Evolutionary conservation across 371 early-diverging fungal genomes (phyloP), one percentile per base, ranked within the genome.

Genomic region (Rhizopus arrhizus): DNA sequence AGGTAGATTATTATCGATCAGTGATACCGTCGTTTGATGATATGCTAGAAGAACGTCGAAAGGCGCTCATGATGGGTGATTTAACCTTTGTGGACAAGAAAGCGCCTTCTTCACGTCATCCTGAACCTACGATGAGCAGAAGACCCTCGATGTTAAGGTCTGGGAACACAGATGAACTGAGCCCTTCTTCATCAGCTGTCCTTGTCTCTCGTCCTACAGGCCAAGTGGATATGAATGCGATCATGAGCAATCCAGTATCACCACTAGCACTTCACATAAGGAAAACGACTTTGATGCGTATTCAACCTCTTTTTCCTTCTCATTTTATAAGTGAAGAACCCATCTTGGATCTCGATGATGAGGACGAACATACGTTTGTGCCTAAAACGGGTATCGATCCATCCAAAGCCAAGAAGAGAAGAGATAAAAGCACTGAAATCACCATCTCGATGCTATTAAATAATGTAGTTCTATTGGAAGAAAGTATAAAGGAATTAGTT

Each of bases 401-500:
- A 4, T 77, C 79, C 0, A 66, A 69, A 38, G 47, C 64, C 15
- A 53, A 29, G 0, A 68, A 68, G 29, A 64, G 71, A 45, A 57
- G 58, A 49, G 72, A 76, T 61, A 85, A 68, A 63, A 80, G 74
- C 50, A 88, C 77, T 28, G 77, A 71, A 46, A 89, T 83, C 57
- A 75, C 78, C 7, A 63, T 91, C 34, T 85, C 87, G 16, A 86
- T 86, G 70, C 62, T 91, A 33, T 66, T 91, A 11, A 94, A 93
- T 63, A 96, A 96, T 70, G 91, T 94, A 13, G 88, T 97, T 13
- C 91, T 95, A 32, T 62, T 97, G 55, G 93, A 97, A 63, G 97
- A 97, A 75, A 82, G 88, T 5, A 87, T 91, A 35, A 95, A 95
- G 66, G 97, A 97, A 66, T 70, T 95, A 8, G 84, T 96, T 6